Evolutionary conservation across 805 yeast species (phyloP).

Genomic region (Candida succiphila): DNA sequence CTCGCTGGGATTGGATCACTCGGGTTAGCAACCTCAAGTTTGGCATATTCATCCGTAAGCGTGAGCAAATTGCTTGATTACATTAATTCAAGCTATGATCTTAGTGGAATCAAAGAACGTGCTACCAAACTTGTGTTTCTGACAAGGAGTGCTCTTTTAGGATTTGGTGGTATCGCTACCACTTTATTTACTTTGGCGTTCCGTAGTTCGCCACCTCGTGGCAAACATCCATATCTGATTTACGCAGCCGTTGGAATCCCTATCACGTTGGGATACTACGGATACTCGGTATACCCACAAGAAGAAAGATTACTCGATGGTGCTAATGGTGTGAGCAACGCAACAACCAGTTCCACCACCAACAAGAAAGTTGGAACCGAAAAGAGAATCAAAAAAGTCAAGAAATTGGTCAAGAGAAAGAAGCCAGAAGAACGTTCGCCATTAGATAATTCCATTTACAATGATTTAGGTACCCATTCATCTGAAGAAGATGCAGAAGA

Average conservation of each 20-base stretch:
- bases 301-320: not conserved
- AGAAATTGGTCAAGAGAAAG: slow-evolving; percentile 14
- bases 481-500: slow-evolving; percentile 19
- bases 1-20: slow-evolving; percentile 55
- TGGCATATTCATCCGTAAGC: slow-evolving; percentile 20
- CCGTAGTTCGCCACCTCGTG: slow-evolving; percentile 40
- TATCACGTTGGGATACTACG: slow-evolving; percentile 23
- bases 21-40: slow-evolving; percentile 52
- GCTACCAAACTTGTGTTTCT: not conserved
- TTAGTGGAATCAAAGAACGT: not conserved
- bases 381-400: slow-evolving; percentile 8
- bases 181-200: slow-evolving; percentile 46
- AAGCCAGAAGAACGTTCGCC: slow-evolving; percentile 25
- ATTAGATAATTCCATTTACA: slow-evolving; percentile 35
- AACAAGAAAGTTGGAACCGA: slow-evolving; percentile 3
- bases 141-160: not conserved
- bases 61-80: slow-evolving; percentile 1
- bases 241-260: slow-evolving; percentile 54
- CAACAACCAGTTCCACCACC: slow-evolving; percentile 2
- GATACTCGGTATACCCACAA: slow-evolving; percentile 13
- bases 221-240: slow-evolving; percentile 65
- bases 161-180: slow-evolving; percentile 25
- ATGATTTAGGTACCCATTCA: slow-evolving; percentile 15
- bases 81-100: not conserved
- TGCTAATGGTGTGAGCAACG: not conserved